Base-by-base conservation (phyloP, 257 asterid genomes). In the Coffea canephora region DNA sequence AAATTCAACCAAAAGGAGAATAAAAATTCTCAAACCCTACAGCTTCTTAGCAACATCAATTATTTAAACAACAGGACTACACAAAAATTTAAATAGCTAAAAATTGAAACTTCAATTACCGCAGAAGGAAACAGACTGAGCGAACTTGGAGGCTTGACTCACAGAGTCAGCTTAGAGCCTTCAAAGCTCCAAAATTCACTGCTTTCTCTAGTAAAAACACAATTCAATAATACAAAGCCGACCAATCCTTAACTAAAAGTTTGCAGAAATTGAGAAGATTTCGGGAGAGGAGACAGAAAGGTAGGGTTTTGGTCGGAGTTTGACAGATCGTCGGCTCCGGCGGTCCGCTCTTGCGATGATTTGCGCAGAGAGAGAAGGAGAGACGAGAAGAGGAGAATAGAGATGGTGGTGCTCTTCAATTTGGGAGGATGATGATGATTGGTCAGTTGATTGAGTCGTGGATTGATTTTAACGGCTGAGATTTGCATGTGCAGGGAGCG, bases 401-500 rank as follows among this genome's bases (percentile, higher is more conserved):
- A 54, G 3, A 77, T 3, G 86, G 88, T 89, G 90, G 90, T 81
- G 87, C 86, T 81, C 87, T 87, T 87, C 89, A 80, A 84, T 87
- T 86, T 43, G 79, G 86, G 90, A 81, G 78, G 18, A 62, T 2
- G 69, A 62, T 83, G 78, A 76, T 78, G 84, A 88, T 79, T 83
- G 91, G 77, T 84, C 88, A 90, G 83, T 87, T 81, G 91, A 80
- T 77, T 45, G 81, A 80, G 71, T 74, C 87, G 89, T 87, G 86
- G 88, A 82, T 85, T 62, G 41, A 64, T 76, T 69, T 90, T 54
- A 49, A 87, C 91, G 96, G 98, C 91, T 86, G 82, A 78, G 93
- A 89, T 91, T 34, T 77, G 77, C 82, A 46, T 85, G 84, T 87
- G 87, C 75, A 76, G 65, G 48, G 45, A 4, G 16, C 23, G 23